phyloP scores from a whole-genome alignment of 208 protist species.

The Leishmania turanica region DNA sequence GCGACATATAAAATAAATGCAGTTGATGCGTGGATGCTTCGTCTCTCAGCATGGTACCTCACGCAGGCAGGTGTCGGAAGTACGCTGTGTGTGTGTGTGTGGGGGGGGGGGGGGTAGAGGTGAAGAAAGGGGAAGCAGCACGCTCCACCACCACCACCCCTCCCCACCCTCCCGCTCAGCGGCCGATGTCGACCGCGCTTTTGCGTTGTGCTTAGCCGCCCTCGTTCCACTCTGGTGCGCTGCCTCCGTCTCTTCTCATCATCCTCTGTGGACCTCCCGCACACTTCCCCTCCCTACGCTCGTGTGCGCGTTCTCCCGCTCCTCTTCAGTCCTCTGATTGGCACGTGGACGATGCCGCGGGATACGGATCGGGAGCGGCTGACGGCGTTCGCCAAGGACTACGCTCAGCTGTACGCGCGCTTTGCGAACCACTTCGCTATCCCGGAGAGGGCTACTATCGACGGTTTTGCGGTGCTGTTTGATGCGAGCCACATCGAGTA shows the following conservation, averaged over 20 bases:
- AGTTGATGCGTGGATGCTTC: background rate
- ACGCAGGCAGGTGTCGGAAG: background rate
- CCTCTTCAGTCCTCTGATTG: conserved; percentile 1
- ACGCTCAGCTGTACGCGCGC: conserved; percentile 48
- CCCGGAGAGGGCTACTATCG: conserved; percentile 32
- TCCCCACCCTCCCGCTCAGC: background rate
- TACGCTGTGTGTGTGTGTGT: background rate
- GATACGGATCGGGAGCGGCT: conserved; percentile 32
- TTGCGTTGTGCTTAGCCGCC: background rate
- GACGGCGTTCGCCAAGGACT: conserved; percentile 55
- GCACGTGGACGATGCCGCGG: conserved; percentile 13
- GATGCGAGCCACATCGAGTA: conserved; percentile 57
- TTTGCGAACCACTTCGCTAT: conserved; percentile 34
- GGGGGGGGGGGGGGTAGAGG: background rate
- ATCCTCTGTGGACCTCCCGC: background rate
- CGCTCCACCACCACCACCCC: background rate
- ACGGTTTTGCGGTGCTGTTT: conserved; percentile 58
- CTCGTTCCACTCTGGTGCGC: background rate
- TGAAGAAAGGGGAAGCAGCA: background rate
- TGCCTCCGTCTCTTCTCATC: background rate
- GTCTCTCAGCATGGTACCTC: background rate
- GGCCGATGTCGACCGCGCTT: background rate
- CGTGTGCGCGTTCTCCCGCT: background rate
- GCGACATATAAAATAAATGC: background rate
- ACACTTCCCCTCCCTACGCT: background rate